These are phyloP conservation scores for Zygnema circumcarinatum DNA, from an alignment of 139 green algal species.

Conservation along the genomic window DNA sequence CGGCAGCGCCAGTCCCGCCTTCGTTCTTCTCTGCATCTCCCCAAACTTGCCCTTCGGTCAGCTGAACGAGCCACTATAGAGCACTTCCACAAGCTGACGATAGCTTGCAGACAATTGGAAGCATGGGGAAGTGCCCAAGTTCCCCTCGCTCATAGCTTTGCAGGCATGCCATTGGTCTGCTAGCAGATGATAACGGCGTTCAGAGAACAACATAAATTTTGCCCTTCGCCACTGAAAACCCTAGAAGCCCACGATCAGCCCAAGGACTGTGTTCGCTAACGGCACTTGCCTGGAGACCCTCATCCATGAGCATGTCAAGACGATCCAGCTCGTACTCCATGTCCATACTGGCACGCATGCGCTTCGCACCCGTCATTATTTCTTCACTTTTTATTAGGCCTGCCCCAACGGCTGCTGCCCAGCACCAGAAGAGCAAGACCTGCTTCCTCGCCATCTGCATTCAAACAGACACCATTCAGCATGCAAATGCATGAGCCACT, in stretches of 20 bases:
- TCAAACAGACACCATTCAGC: neutral
- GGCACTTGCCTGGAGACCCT: conserved; percentile 24
- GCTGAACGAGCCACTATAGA: neutral
- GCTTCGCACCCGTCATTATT: conserved; percentile 36
- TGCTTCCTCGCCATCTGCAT: conserved; percentile 32
- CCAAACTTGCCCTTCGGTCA: neutral
- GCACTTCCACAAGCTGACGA: neutral
- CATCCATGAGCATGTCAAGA: conserved; percentile 47
- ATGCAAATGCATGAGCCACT: too few relatives aligned
- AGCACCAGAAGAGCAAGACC: conserved; percentile 45
- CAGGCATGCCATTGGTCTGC: neutral
- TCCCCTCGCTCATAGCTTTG: neutral
- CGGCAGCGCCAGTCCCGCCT: neutral
- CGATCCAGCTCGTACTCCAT: conserved; percentile 52
- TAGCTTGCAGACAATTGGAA: neutral
- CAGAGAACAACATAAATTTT: too few relatives aligned
- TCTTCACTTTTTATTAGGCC: conserved; percentile 47
- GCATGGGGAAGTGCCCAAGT: neutral
- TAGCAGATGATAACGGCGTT: neutral
- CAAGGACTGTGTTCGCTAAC: too few relatives aligned
- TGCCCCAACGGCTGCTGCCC: conserved; percentile 31
- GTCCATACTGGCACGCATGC: conserved; percentile 32
- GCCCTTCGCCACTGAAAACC: too few relatives aligned
- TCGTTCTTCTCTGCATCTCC: conserved; percentile 13
- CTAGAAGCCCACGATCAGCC: too few relatives aligned